phyloP scores from a whole-genome alignment of 805 yeast genomes.

The Millerozyma acaciae region DNA sequence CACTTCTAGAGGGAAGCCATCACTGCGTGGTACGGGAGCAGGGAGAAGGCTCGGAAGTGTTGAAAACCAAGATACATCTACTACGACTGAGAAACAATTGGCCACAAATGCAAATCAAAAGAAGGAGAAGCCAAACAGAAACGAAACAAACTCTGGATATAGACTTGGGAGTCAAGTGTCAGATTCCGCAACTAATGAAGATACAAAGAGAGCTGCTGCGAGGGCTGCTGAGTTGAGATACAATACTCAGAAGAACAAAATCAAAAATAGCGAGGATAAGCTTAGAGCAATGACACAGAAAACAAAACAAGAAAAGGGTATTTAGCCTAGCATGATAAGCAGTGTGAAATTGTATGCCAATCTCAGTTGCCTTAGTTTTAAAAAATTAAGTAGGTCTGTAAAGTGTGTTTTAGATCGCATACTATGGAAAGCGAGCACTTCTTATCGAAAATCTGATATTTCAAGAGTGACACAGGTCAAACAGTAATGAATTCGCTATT shows the following conservation, averaged over 20 bases:
- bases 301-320: constrained; percentile 32
- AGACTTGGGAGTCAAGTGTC: constrained; percentile 4
- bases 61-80: constrained; percentile 4
- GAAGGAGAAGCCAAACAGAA: constrained; percentile 1
- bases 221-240: constrained; percentile 37
- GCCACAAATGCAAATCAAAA: neutral
- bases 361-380: too few relatives aligned
- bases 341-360: too few relatives aligned
- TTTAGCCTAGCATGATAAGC: too few relatives aligned
- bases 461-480: too few relatives aligned
- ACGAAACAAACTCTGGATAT: constrained; percentile 1
- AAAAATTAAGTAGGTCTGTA: neutral
- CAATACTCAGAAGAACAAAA: constrained; percentile 23
- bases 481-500: too few relatives aligned
- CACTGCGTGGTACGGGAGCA: too few relatives aligned
- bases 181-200: constrained; percentile 1
- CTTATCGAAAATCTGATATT: too few relatives aligned
- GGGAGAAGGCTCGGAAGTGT: too few relatives aligned
- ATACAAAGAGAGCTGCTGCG: constrained; percentile 32
- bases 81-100: constrained; percentile 4
- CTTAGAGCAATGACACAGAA: constrained; percentile 27
- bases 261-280: constrained; percentile 24
- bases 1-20: too few relatives aligned
- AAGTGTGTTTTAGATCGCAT: too few relatives aligned
- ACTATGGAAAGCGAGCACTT: too few relatives aligned